phyloP scores from a whole-genome alignment of 345 rosid species.

The Salix udensis region DNA sequence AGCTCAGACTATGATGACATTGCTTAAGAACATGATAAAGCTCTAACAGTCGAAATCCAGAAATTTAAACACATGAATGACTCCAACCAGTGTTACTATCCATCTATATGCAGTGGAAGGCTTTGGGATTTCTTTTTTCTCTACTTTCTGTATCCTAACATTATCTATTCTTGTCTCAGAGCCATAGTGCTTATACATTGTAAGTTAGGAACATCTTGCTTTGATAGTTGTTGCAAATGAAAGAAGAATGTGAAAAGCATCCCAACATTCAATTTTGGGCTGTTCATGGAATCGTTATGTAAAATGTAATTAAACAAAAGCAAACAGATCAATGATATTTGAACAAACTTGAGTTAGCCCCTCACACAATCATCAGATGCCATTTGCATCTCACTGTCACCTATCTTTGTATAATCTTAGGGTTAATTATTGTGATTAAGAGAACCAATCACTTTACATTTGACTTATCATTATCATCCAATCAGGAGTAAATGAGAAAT shows the following conservation, averaged over 20 bases:
- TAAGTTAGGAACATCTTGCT: background rate
- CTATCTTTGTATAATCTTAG: background rate
- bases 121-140: background rate
- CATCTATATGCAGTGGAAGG: background rate
- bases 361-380: slow-evolving; percentile 1
- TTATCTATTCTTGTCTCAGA: background rate
- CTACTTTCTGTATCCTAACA: background rate
- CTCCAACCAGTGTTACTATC: background rate
- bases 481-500: slow-evolving; percentile 10
- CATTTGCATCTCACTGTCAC: background rate
- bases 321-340: background rate
- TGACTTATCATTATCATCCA: slow-evolving; percentile 18
- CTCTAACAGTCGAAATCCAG: background rate
- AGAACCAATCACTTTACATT: slow-evolving; percentile 37
- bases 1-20: background rate
- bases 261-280: background rate
- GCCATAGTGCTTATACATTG: background rate
- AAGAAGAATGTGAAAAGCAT: background rate
- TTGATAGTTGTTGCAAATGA: background rate
- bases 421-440: slow-evolving; percentile 16
- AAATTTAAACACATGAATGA: background rate
- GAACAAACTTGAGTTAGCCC: slow-evolving; percentile 1
- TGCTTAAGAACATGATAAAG: background rate
- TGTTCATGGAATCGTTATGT: background rate
- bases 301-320: background rate